Evolutionary conservation across 768 basidiomycete species (phyloP).

Genomic region (Rhodotorula sphaerocarpa): DNA sequence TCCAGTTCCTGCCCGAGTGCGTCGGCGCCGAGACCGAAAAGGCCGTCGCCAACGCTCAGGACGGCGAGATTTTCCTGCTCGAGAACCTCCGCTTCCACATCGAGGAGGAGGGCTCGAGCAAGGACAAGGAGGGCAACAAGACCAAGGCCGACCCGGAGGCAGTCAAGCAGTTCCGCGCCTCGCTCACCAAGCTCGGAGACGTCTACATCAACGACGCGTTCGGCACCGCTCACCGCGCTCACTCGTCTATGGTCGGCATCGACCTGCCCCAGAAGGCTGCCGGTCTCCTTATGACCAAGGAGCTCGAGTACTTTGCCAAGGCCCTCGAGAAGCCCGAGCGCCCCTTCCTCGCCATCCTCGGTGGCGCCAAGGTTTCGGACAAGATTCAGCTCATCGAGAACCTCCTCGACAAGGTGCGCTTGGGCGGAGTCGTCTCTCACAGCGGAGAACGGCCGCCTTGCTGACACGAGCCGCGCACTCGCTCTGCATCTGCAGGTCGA

Average conservation of each 20-base stretch:
- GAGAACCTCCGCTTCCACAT: slow-evolving; percentile 98
- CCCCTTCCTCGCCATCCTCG: slow-evolving; percentile 95
- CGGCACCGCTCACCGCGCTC: slow-evolving; percentile 94
- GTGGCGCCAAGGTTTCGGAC: slow-evolving; percentile 97
- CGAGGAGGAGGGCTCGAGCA: slow-evolving; percentile 89
- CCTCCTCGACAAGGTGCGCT: slow-evolving; percentile 90
- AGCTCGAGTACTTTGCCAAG: slow-evolving; percentile 97
- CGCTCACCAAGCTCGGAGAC: slow-evolving; percentile 81
- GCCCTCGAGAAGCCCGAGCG: slow-evolving; percentile 87
- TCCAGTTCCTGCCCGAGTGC: slow-evolving; percentile 74
- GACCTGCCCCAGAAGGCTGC: slow-evolving; percentile 84
- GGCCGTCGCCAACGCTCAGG: slow-evolving; percentile 58
- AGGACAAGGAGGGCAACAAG: slow-evolving; percentile 90
- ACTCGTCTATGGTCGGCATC: slow-evolving; percentile 97
- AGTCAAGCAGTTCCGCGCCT: slow-evolving; percentile 74
- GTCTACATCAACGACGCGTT: slow-evolving; percentile 99
- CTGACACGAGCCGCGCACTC: too few relatives aligned
- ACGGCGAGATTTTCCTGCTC: slow-evolving; percentile 66
- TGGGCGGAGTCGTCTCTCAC: too few relatives aligned
- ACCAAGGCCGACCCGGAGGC: slow-evolving; percentile 78
- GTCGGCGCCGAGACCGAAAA: slow-evolving; percentile 79
- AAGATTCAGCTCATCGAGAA: slow-evolving; percentile 99
- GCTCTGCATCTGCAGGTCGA: slow-evolving; percentile 77
- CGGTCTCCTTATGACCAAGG: slow-evolving; percentile 96
- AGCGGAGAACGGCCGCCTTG: too few relatives aligned